phyloP scores from a whole-genome alignment of 2,329 filamentous ascomycete genomes.

The Neospermospora avenae region DNA sequence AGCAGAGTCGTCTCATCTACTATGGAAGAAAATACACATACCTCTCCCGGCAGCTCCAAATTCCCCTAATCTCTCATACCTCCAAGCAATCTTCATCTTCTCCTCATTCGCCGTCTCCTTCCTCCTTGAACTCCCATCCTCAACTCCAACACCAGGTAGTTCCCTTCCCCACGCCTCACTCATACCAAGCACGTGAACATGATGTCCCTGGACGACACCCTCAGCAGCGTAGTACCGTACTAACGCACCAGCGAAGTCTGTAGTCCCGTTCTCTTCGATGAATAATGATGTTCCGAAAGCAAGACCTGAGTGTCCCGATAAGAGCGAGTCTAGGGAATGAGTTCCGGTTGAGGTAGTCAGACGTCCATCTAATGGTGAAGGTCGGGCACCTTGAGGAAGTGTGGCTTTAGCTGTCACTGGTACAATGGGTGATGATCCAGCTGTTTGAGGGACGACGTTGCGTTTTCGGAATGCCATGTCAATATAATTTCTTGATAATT shows the following conservation, averaged over 20 bases:
- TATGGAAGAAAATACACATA: constrained; percentile 28
- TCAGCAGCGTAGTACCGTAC: constrained; percentile 90
- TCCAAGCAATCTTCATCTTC: constrained; percentile 99
- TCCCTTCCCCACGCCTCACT: constrained; percentile 78
- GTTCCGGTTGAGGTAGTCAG: constrained; percentile 90
- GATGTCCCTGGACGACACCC: constrained; percentile 86
- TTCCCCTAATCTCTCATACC: constrained; percentile 82
- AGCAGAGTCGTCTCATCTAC: neutral
- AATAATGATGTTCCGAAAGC: constrained; percentile 77
- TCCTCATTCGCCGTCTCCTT: constrained; percentile 49
- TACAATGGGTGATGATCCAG: neutral
- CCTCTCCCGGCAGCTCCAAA: constrained; percentile 53
- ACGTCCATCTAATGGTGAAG: constrained; percentile 85
- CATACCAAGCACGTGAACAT: constrained; percentile 79
- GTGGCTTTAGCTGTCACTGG: constrained; percentile 22
- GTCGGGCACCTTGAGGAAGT: constrained; percentile 58
- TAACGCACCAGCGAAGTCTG: constrained; percentile 84
- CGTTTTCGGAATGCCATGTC: constrained; percentile 67
- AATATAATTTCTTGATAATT: neutral
- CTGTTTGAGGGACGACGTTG: constrained; percentile 46
- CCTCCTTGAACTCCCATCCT: constrained; percentile 41
- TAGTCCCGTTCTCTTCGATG: constrained; percentile 86
- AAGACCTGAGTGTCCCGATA: constrained; percentile 84
- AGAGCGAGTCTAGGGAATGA: constrained; percentile 74
- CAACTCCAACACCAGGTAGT: constrained; percentile 66